These are phyloP conservation scores for Xanthoconium separans DNA, from an alignment of 1,284 basidiomycete genomes.

Conservation along the genomic window DNA sequence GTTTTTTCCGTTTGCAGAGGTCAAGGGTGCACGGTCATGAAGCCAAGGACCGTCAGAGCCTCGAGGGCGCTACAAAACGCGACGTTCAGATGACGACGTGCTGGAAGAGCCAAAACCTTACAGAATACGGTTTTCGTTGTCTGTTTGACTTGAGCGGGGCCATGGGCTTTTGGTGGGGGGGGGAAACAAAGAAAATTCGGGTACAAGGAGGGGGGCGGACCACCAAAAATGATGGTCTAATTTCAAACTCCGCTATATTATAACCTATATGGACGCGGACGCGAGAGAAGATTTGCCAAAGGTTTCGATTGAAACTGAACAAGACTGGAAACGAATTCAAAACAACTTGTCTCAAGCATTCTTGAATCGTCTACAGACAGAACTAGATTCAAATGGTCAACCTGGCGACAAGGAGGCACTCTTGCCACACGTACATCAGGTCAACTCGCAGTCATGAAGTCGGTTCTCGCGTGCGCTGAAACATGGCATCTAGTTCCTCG, in stretches of 20 bases:
- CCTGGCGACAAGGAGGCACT: constrained; percentile 45
- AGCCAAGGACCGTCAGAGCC: constrained; percentile 61
- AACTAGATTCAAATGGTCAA: constrained; percentile 35
- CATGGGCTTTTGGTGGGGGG: constrained; percentile 14
- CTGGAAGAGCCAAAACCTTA: constrained; percentile 6
- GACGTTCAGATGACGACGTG: neutral
- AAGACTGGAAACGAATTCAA: constrained; percentile 62
- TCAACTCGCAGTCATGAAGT: constrained; percentile 23
- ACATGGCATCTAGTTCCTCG: constrained; percentile 48
- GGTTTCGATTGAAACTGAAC: constrained; percentile 59
- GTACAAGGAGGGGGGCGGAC: neutral
- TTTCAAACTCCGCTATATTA: neutral
- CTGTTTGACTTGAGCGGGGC: constrained; percentile 20
- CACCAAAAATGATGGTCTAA: neutral
- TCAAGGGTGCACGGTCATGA: constrained; percentile 66
- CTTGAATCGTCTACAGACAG: constrained; percentile 42
- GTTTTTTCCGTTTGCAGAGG: constrained; percentile 30
- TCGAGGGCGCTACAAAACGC: constrained; percentile 29
- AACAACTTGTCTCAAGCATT: constrained; percentile 48
- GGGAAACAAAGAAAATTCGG: too few species aligned
- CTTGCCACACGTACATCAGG: constrained; percentile 50
- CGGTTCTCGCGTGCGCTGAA: constrained; percentile 4
- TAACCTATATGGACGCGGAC: constrained; percentile 18
- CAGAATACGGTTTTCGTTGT: constrained; percentile 31
- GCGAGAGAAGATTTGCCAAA: constrained; percentile 59